Conservation (phyloP, 192 early-diverging fungal genomes). For the Backusella australiensis region DNA sequence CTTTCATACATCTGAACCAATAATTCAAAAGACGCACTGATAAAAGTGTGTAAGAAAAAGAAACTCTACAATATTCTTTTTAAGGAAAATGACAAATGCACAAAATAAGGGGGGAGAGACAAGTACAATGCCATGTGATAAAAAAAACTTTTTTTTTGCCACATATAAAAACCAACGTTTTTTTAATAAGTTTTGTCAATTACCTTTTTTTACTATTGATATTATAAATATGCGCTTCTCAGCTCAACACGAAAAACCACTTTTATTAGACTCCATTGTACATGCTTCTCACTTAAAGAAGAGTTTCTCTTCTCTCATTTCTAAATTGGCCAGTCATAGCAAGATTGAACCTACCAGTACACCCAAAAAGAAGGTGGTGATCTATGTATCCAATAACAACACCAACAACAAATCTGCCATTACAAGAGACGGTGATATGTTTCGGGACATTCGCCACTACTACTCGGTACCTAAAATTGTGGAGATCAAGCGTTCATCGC, state of each 20-base stretch:
- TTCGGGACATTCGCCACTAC: conserved; percentile 3
- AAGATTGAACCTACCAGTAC: background rate
- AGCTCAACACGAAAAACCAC: conserved; percentile 6
- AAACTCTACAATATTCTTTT: background rate
- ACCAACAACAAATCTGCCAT: background rate
- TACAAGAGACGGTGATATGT: background rate
- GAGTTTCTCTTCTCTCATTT: background rate
- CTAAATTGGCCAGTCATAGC: background rate
- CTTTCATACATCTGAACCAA: background rate
- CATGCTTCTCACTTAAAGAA: background rate
- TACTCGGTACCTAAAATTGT: background rate
- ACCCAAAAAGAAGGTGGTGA: background rate
- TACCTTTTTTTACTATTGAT: background rate
- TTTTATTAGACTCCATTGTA: conserved; percentile 4
- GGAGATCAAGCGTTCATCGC: background rate
- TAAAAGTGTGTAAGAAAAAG: conserved; percentile 3
- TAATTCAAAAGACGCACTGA: background rate
- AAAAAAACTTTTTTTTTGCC: background rate
- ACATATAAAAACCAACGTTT: background rate
- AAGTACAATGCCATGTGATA: background rate
- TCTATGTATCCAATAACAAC: conserved; percentile 1
- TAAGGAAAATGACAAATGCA: background rate
- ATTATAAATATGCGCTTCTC: conserved; percentile 4
- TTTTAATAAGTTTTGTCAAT: conserved; percentile 3
- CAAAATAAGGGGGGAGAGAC: background rate